Conservation (phyloP, 2,329 filamentous ascomycete genomes). For the Xylariaceae sp. region DNA sequence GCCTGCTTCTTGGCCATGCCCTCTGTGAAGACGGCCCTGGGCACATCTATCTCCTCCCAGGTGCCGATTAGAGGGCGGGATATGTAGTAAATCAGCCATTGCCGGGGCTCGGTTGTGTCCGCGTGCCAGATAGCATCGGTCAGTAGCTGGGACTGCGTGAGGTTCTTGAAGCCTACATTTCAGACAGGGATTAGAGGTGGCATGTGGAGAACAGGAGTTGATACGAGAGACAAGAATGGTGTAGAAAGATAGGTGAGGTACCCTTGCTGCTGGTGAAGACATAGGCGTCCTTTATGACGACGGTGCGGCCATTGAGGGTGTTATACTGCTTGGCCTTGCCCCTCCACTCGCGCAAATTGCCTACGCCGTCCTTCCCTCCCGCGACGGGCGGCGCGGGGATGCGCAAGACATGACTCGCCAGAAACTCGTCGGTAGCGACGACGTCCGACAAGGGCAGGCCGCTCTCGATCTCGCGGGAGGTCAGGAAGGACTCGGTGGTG, state of each 20-base stretch:
- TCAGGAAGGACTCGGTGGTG: slow-evolving; percentile 85
- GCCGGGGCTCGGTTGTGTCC: slow-evolving; percentile 80
- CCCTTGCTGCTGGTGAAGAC: slow-evolving; percentile 98
- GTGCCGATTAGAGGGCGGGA: slow-evolving; percentile 80
- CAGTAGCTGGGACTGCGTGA: slow-evolving; percentile 84
- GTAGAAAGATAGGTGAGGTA: slow-evolving; percentile 33
- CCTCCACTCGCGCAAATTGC: slow-evolving; percentile 76
- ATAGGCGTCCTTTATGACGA: slow-evolving; percentile 89
- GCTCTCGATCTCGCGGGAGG: slow-evolving; percentile 81
- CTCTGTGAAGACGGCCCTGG: slow-evolving; percentile 58
- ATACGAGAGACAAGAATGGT: slow-evolving; percentile 21
- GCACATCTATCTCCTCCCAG: slow-evolving; percentile 71
- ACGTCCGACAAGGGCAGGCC: slow-evolving; percentile 74
- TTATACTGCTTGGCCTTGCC: slow-evolving; percentile 92
- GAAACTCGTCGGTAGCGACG: slow-evolving; percentile 86
- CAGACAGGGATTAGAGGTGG: slow-evolving; percentile 8
- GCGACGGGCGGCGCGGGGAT: slow-evolving; percentile 56
- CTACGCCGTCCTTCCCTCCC: slow-evolving; percentile 53
- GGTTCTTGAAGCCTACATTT: slow-evolving; percentile 74
- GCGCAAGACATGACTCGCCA: slow-evolving; percentile 93
- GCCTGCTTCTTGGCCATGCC: slow-evolving; percentile 38
- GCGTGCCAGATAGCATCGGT: slow-evolving; percentile 84
- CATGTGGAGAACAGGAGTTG: too few relatives aligned
- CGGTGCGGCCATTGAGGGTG: slow-evolving; percentile 86
- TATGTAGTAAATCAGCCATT: slow-evolving; percentile 97